Evolutionary conservation across 805 yeast species (phyloP), one percentile per base, ranked within the genome.

Genomic region (Nakazawaea anatomiae): DNA sequence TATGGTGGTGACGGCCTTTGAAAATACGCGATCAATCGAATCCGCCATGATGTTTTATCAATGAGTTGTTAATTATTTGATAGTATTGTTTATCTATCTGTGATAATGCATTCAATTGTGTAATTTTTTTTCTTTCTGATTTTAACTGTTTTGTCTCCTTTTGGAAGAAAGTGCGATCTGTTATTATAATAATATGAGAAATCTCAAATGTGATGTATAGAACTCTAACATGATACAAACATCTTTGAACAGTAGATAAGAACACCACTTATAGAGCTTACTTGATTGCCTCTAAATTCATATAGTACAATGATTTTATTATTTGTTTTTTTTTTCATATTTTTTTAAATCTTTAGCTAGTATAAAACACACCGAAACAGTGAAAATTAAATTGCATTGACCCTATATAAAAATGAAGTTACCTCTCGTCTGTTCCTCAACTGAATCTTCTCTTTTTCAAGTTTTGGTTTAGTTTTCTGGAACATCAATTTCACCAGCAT

Each of bases 401-500:
- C 54, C 53, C 57, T 53, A 51, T 58, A 56, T 54, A 53, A 55
- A 57, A 60, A 63, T 56, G 48, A 50, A 53, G 57, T 55, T 54
- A 48, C 51, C 48, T 49, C 46, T 54, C 55, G 8, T 50, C 31
- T 31, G 32, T 31, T 30, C 11, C 11, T 40, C 38, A 28, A 36
- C 25, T 28, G 29, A 35, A 36, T 29, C 25, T 36, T 12, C 28
- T 31, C 34, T 10, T 28, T 5, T 14, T 27, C 34, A 38, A 32
- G 7, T 32, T 4, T 43, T 43, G 40, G 66, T 63, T 78, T 80
- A 83, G 80, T 83, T 83, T 76, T 82, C 89, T 77, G 89, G 88
- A 70, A 83, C 76, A 75, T 92, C 98, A 72, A 94, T 85, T 79
- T 90, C 97, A 79, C 99, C 99, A 76, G 86, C 92, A 82, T 92